Evolutionary conservation across 148 eudicot genomes (phyloP).

Genomic region (Selenicereus undatus): DNA sequence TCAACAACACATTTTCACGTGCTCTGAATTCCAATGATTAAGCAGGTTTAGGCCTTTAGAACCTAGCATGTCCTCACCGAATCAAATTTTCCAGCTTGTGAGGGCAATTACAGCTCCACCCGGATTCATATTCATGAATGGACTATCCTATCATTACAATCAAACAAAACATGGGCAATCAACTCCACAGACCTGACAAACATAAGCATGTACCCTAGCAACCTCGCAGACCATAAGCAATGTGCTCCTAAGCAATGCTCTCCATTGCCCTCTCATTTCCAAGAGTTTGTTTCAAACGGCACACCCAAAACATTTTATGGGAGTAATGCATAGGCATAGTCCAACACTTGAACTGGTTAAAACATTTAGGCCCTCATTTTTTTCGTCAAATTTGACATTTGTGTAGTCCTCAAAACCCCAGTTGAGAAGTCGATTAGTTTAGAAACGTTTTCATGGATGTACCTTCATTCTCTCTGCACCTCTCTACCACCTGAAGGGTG

Average conservation of each 20-base stretch:
- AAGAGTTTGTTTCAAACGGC: background rate
- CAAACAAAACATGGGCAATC: background rate
- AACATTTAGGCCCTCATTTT: background rate
- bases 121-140: background rate
- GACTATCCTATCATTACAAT: background rate
- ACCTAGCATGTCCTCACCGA: background rate
- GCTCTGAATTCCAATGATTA: background rate
- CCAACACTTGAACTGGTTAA: background rate
- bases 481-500: background rate
- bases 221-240: background rate
- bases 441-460: background rate
- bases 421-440: background rate
- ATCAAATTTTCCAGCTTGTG: background rate
- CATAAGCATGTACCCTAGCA: background rate
- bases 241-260: background rate
- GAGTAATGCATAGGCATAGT: background rate
- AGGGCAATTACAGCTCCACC: background rate
- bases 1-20: background rate
- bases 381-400: background rate
- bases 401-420: background rate
- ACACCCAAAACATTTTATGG: background rate
- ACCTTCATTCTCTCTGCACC: conserved; percentile 1
- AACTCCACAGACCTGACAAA: background rate
- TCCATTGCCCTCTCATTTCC: background rate
- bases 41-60: background rate